These are phyloP conservation scores for Pleomassaria siparia DNA, from an alignment of 2,329 filamentous ascomycete genomes.

Conservation along the genomic window DNA sequence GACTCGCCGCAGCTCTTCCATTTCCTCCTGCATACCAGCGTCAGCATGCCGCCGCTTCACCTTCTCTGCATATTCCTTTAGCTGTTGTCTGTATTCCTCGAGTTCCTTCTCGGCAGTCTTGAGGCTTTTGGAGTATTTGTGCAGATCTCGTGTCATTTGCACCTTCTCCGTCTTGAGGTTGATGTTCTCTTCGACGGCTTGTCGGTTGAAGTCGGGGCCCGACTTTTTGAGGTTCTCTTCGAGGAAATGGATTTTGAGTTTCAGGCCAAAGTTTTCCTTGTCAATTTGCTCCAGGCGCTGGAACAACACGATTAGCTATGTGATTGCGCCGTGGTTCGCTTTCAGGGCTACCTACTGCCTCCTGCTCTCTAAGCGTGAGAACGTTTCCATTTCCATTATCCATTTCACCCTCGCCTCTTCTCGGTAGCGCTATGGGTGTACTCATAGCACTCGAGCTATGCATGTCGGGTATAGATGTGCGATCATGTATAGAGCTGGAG, in stretches of 20 bases:
- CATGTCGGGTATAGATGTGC: conserved; percentile 74
- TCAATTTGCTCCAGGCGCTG: conserved; percentile 87
- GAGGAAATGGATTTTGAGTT: conserved; percentile 95
- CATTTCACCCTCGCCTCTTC: conserved; percentile 66
- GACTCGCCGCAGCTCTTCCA: conserved; percentile 50
- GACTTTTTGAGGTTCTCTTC: conserved; percentile 86
- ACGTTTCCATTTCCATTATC: conserved; percentile 87
- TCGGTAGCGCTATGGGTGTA: conserved; percentile 74
- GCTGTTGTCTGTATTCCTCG: conserved; percentile 78
- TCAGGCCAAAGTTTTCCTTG: conserved; percentile 97
- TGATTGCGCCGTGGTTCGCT: not conserved
- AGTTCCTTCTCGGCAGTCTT: conserved; percentile 81
- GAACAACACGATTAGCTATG: conserved; percentile 14
- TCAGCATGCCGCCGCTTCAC: conserved; percentile 75
- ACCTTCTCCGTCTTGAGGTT: conserved; percentile 92
- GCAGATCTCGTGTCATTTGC: conserved; percentile 84
- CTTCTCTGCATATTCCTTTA: conserved; percentile 80
- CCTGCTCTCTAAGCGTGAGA: conserved; percentile 89
- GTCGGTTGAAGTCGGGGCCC: conserved; percentile 86
- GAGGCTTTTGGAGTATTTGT: conserved; percentile 82
- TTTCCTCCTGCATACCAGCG: conserved; percentile 66
- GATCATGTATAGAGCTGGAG: conserved; percentile 56
- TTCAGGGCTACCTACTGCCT: conserved; percentile 62
- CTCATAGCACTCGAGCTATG: conserved; percentile 77
- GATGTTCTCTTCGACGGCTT: conserved; percentile 89